A percentile compares a stretch with the other conserved stretches of the same genome.
These are phyloP conservation scores for Oryza punctata DNA, from an alignment of 176 grass and related monocot genomes.

Conservation along the genomic window DNA sequence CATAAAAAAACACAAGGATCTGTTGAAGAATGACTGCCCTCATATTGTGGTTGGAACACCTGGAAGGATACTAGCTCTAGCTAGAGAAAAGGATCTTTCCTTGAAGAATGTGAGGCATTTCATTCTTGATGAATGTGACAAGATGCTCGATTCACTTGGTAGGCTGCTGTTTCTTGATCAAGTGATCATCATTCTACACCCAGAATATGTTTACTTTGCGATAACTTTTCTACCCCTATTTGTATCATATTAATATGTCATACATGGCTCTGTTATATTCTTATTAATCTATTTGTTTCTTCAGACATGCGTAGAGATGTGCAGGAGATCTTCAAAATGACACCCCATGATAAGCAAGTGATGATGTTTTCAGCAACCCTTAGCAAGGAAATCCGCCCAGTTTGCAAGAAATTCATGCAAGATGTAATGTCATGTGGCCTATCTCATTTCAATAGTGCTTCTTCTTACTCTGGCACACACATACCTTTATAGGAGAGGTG, in stretches of 20 bases:
- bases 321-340: conserved; percentile 98
- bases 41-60: conserved; percentile 77
- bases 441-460: conserved; percentile 41
- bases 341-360: conserved; percentile 91
- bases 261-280: background rate
- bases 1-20: conserved; percentile 67
- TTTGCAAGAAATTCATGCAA: conserved; percentile 98
- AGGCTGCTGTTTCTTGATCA: conserved; percentile 22
- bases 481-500: conserved; percentile 18
- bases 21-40: conserved; percentile 77
- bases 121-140: conserved; percentile 96
- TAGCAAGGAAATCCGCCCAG: conserved; percentile 90
- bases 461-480: conserved; percentile 33
- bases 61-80: conserved; percentile 59
- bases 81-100: conserved; percentile 80
- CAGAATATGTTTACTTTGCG: background rate
- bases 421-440: conserved; percentile 80
- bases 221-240: background rate
- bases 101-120: conserved; percentile 97
- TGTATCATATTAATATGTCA: background rate
- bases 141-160: conserved; percentile 94
- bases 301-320: conserved; percentile 92
- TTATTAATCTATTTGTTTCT: conserved; percentile 23
- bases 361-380: conserved; percentile 99
- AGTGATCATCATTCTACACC: background rate